phyloP scores from a whole-genome alignment of 257 asterid species.

The Solanum lignicaule region DNA sequence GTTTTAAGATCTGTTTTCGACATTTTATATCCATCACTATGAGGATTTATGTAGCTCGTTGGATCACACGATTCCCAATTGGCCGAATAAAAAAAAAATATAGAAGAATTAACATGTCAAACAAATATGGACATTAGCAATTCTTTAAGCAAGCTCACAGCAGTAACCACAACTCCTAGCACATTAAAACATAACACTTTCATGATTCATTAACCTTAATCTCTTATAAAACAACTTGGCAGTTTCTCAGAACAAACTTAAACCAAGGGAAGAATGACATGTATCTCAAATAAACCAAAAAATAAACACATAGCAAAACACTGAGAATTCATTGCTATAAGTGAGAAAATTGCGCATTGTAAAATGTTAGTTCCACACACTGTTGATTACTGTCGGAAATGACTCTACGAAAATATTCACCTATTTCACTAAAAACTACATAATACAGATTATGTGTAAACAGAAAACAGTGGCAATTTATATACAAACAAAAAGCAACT shows the following conservation, averaged over 20 bases:
- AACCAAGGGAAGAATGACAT: too few species aligned
- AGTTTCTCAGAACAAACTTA: too few species aligned
- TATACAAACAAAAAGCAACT: too few species aligned
- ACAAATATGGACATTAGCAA: neutral
- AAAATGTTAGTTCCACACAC: neutral
- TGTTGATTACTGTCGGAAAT: neutral
- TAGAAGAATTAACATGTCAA: too few species aligned
- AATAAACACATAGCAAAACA: neutral
- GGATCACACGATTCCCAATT: too few species aligned
- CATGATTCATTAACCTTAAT: neutral
- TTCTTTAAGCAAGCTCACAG: neutral
- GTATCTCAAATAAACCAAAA: neutral
- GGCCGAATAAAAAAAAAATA: too few species aligned
- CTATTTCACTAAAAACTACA: too few species aligned
- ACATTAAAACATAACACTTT: neutral
- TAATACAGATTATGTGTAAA: too few species aligned
- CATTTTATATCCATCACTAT: neutral
- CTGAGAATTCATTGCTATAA: neutral
- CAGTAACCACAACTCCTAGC: neutral
- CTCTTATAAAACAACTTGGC: too few species aligned
- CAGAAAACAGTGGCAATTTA: too few species aligned
- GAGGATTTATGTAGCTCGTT: neutral
- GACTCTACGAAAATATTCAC: too few species aligned
- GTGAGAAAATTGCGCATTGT: neutral
- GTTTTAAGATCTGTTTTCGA: neutral